Conservation (phyloP, 768 basidiomycete species). For the Mycena metata region DNA sequence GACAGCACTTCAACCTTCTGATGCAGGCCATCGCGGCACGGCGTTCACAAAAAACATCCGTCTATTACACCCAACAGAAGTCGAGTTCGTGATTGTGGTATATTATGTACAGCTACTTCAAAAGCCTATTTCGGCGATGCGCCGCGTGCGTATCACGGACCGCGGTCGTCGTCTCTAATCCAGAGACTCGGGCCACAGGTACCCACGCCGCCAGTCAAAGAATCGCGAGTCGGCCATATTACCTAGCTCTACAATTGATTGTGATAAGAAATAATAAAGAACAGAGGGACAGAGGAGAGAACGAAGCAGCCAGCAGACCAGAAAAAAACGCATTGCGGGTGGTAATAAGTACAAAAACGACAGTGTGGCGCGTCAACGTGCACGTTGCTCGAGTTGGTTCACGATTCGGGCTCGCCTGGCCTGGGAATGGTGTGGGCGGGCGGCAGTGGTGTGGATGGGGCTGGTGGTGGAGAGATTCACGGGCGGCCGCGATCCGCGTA, state of each 20-base stretch:
- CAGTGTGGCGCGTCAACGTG: conserved; percentile 30
- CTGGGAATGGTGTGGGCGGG: too few relatives aligned
- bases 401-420: background rate
- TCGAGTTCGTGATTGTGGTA: conserved; percentile 1
- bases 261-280: conserved; percentile 7
- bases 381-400: conserved; percentile 10
- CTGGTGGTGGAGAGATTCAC: background rate
- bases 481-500: conserved; percentile 40
- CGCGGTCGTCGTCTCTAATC: too few relatives aligned
- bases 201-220: conserved; percentile 2
- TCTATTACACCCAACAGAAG: conserved; percentile 7
- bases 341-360: conserved; percentile 30
- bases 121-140: background rate
- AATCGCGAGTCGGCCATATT: conserved; percentile 9
- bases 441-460: too few relatives aligned
- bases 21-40: too few relatives aligned
- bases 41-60: background rate
- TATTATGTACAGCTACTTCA: conserved; percentile 24
- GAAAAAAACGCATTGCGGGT: conserved; percentile 13
- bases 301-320: too few relatives aligned
- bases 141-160: too few relatives aligned
- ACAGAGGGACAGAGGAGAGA: background rate
- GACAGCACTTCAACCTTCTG: too few relatives aligned
- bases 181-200: background rate
- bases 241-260: conserved; percentile 18